Percentiles rank a stretch among this genome's conserved stretches.
phyloP scores from a whole-genome alignment of 1,139 yeast genomes.

The Hanseniaspora gamundiae region DNA sequence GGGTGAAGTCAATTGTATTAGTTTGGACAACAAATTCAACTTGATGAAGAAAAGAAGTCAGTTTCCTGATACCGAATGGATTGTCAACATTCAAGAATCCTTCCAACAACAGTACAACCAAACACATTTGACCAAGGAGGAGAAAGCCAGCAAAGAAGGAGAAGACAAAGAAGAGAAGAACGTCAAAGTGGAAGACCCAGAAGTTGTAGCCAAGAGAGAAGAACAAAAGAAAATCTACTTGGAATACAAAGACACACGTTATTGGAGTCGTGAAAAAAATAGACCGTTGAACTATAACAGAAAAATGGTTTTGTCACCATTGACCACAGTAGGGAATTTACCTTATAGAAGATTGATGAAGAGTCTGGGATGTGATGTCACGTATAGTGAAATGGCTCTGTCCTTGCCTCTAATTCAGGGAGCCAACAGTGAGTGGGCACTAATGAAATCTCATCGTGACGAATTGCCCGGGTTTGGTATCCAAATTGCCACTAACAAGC shows the following conservation, averaged over 20 bases:
- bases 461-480: conserved; percentile 90
- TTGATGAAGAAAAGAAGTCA: conserved; percentile 54
- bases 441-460: conserved; percentile 73
- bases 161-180: conserved; percentile 9
- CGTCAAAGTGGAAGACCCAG: conserved; percentile 9
- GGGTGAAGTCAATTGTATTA: conserved; percentile 57
- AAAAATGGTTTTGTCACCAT: conserved; percentile 85
- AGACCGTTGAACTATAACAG: conserved; percentile 42
- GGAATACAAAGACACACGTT: conserved; percentile 66
- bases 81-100: conserved; percentile 44
- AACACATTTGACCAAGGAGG: conserved; percentile 15
- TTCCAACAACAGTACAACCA: conserved; percentile 32
- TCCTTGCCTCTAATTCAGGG: conserved; percentile 76
- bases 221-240: conserved; percentile 28
- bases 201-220: conserved; percentile 24
- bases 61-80: conserved; percentile 43
- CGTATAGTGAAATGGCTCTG: conserved; percentile 93
- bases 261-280: conserved; percentile 72
- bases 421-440: conserved; percentile 91
- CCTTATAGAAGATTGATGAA: conserved; percentile 93
- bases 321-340: conserved; percentile 93
- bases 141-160: conserved; percentile 14
- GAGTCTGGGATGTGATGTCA: conserved; percentile 80
- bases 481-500: conserved; percentile 84
- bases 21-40: conserved; percentile 37